Conservation (phyloP, 1,139 yeast genomes). For the Tardiomyces blankii region DNA sequence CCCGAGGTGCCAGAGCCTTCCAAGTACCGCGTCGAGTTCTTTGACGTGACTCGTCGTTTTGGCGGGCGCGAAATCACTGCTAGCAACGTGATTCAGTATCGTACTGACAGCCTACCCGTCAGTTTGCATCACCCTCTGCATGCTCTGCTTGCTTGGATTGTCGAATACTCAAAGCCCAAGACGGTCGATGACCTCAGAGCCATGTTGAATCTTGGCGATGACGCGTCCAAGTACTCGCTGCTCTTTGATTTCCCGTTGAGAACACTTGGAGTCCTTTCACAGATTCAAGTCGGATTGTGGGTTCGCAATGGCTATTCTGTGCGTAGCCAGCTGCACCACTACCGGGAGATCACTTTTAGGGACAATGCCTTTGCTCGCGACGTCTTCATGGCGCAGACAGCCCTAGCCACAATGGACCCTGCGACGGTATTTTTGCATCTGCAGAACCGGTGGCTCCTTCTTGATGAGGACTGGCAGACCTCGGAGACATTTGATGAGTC, state of each 20-base stretch:
- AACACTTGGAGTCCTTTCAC: conserved; percentile 62
- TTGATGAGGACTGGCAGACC: conserved; percentile 25
- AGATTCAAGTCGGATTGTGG: conserved; percentile 77
- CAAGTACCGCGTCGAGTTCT: not conserved
- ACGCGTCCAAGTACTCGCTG: conserved; percentile 16
- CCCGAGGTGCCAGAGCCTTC: conserved; percentile 7
- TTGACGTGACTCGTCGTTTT: not conserved
- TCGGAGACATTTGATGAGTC: conserved; percentile 30
- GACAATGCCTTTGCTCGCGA: conserved; percentile 78
- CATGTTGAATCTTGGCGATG: not conserved
- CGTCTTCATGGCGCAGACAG: conserved; percentile 57
- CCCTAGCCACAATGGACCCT: conserved; percentile 48
- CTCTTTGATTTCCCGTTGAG: conserved; percentile 69
- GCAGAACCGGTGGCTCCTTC: conserved; percentile 59
- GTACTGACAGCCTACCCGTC: conserved; percentile 34
- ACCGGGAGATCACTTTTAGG: conserved; percentile 69
- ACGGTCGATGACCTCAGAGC: conserved; percentile 20
- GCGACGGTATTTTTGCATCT: conserved; percentile 47
- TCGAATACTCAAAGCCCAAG: conserved; percentile 38
- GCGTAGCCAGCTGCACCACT: conserved; percentile 67
- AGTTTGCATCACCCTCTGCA: conserved; percentile 78
- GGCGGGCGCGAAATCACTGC: not conserved
- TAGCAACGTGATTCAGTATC: not conserved
- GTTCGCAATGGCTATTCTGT: conserved; percentile 79
- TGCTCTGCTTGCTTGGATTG: conserved; percentile 58